Conservation (phyloP, 257 asterid species). For the Cruciata laevipes region DNA sequence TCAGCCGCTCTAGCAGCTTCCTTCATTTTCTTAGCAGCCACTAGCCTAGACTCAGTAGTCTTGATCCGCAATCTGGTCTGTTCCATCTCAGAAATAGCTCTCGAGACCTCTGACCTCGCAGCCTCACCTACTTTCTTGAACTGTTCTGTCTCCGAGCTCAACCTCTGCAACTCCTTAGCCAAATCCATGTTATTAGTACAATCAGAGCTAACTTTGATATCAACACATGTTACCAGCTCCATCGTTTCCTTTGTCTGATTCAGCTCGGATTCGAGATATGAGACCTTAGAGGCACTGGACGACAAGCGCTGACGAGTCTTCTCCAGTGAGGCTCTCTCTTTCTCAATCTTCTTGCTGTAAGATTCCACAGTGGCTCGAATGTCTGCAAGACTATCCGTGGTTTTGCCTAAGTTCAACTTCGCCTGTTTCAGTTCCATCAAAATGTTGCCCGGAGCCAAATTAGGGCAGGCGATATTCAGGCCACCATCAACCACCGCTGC, state of each 20-base stretch:
- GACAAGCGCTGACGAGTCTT: constrained; percentile 68
- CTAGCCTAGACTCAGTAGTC: constrained; percentile 62
- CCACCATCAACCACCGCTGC: constrained; percentile 15
- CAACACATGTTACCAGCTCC: constrained; percentile 29
- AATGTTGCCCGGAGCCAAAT: constrained; percentile 57
- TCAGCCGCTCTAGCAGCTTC: constrained; percentile 85
- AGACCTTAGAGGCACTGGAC: constrained; percentile 44
- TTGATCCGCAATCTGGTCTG: constrained; percentile 51
- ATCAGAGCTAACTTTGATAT: constrained; percentile 4
- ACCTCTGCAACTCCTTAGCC: constrained; percentile 54
- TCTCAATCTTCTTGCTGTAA: constrained; percentile 67
- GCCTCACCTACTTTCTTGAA: constrained; percentile 64
- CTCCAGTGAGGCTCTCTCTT: constrained; percentile 71
- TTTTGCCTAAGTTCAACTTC: constrained; percentile 52
- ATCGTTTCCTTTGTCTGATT: constrained; percentile 38
- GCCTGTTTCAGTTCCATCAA: constrained; percentile 76
- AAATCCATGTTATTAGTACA: constrained; percentile 30
- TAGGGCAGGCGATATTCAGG: constrained; percentile 28
- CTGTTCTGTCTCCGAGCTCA: constrained; percentile 61
- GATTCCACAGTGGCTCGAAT: constrained; percentile 67
- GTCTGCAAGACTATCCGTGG: constrained; percentile 65
- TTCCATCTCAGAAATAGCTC: constrained; percentile 63
- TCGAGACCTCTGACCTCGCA: constrained; percentile 46
- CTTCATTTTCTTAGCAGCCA: constrained; percentile 84
- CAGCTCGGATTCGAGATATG: constrained; percentile 57